Evolutionary conservation across 2,329 filamentous ascomycete species (phyloP).

Genomic region (Trichoderma harzianum): DNA sequence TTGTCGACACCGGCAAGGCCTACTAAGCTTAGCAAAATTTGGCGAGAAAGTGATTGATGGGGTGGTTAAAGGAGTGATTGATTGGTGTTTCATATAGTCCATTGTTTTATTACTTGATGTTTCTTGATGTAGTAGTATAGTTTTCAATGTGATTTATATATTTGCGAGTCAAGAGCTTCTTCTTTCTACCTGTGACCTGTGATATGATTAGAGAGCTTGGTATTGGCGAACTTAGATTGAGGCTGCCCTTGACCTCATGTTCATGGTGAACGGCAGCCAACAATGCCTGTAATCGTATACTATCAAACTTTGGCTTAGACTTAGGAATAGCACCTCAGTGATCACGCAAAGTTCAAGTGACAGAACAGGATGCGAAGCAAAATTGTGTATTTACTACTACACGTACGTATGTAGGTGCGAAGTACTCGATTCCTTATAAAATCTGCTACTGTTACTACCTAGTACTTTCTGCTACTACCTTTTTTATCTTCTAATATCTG

Average conservation of each 20-base stretch:
- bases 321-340: too few species aligned
- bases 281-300: not conserved
- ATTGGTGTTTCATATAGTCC: not conserved
- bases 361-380: not conserved
- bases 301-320: not conserved
- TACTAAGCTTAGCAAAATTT: constrained; percentile 4
- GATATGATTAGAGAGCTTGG: not conserved
- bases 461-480: too few species aligned
- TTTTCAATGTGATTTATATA: not conserved
- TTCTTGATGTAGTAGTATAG: not conserved
- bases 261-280: not conserved
- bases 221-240: not conserved
- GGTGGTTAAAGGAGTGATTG: not conserved
- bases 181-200: too few species aligned
- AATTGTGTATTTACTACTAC: too few species aligned
- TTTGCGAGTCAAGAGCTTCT: accelerated
- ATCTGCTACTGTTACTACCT: too few species aligned
- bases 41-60: not conserved
- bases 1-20: constrained; percentile 22
- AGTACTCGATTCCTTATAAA: too few species aligned
- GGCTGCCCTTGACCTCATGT: not conserved
- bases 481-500: too few species aligned
- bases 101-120: not conserved
- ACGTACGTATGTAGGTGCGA: too few species aligned
- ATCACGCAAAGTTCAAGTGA: too few species aligned